Conservation (phyloP, 306 rosid species). For the Inga oerstediana region DNA sequence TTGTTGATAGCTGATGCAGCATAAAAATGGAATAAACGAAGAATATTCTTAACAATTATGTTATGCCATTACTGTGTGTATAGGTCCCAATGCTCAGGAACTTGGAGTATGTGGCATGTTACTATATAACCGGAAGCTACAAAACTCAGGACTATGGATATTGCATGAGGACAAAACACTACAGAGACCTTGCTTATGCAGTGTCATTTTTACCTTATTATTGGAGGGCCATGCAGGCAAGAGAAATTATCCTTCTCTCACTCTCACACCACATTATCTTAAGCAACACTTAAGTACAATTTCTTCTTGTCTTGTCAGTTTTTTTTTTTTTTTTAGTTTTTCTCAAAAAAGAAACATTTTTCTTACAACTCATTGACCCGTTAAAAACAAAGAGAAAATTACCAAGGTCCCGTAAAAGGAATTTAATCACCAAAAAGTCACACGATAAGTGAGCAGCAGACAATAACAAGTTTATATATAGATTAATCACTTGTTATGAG, state of each 20-base stretch:
- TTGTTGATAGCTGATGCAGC: background rate
- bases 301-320: background rate
- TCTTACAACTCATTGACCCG: too few species aligned
- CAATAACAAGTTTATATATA: too few species aligned
- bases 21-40: background rate
- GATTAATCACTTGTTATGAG: too few species aligned
- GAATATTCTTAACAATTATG: slow-evolving; percentile 8
- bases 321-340: too few species aligned
- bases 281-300: background rate
- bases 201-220: slow-evolving; percentile 96
- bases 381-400: too few species aligned
- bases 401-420: too few species aligned
- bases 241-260: background rate
- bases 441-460: too few species aligned
- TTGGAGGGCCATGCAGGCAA: slow-evolving; percentile 99
- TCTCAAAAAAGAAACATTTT: too few species aligned
- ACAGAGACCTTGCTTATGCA: slow-evolving; percentile 84
- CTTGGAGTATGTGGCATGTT: slow-evolving; percentile 85
- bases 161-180: slow-evolving; percentile 78
- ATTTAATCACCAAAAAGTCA: too few species aligned
- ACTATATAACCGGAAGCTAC: slow-evolving; percentile 95
- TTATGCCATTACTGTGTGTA: slow-evolving; percentile 11
- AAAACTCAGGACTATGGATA: slow-evolving; percentile 79
- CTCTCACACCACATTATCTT: background rate
- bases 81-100: slow-evolving; percentile 94